Conservation (phyloP, 169 alveolate species). For the Plasmodium cynomolgi region DNA sequence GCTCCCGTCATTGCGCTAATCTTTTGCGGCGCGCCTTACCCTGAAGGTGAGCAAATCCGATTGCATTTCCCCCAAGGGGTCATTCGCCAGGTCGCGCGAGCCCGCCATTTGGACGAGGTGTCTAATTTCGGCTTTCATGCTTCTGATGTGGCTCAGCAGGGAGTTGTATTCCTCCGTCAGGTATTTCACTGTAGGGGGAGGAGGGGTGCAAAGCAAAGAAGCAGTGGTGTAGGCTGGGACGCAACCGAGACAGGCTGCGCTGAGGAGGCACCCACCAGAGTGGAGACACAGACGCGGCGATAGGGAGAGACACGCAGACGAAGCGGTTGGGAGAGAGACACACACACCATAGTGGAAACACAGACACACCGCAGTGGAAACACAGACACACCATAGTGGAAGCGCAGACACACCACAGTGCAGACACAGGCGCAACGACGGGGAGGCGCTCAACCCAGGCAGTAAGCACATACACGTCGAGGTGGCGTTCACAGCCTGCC, state of each 20-base stretch:
- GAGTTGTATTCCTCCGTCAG: conserved; percentile 56
- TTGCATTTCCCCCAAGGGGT: neutral
- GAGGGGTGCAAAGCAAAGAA: neutral
- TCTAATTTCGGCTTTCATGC: conserved; percentile 30
- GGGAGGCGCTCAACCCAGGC: neutral
- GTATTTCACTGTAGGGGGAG: conserved; percentile 6
- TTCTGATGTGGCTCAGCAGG: conserved; percentile 1
- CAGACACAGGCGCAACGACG: neutral
- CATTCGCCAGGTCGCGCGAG: neutral
- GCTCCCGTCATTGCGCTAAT: neutral
- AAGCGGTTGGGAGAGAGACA: no score
- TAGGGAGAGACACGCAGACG: no score
- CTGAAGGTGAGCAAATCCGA: neutral
- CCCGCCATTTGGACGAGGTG: neutral
- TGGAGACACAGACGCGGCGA: no score
- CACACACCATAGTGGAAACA: neutral
- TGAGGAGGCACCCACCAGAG: neutral
- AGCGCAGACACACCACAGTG: neutral
- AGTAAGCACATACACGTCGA: neutral
- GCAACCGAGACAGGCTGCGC: neutral
- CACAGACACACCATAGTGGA: neutral
- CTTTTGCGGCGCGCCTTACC: neutral
- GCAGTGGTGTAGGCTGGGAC: neutral
- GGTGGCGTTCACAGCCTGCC: conserved; percentile 31
- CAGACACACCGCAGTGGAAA: neutral